These are phyloP conservation scores for Arthrobotrys sphaeroides DNA, from an alignment of 2,329 filamentous ascomycete genomes.

Conservation along the genomic window DNA sequence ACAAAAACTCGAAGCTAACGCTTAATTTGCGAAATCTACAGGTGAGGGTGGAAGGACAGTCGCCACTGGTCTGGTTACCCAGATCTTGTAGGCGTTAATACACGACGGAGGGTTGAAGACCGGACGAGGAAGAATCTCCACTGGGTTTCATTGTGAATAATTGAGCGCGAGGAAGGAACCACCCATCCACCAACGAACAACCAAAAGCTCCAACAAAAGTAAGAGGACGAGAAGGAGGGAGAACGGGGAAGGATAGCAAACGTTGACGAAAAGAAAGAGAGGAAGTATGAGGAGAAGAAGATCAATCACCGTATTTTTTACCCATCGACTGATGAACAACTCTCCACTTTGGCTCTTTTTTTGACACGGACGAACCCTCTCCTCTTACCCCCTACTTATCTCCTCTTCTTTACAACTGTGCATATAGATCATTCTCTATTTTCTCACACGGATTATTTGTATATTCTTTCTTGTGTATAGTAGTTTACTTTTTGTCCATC, in stretches of 20 bases:
- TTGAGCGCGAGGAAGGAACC: conserved; percentile 14
- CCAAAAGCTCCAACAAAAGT: background rate
- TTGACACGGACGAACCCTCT: background rate
- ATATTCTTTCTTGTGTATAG: conserved; percentile 46
- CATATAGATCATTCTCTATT: conserved; percentile 43
- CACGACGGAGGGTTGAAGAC: background rate
- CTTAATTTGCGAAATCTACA: conserved; percentile 15
- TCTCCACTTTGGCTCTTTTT: conserved; percentile 24
- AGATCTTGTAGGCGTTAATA: conserved; percentile 67
- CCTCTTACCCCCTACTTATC: conserved; percentile 1
- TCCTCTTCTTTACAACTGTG: conserved; percentile 8
- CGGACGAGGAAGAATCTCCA: conserved; percentile 1
- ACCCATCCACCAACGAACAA: background rate
- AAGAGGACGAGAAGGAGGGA: background rate
- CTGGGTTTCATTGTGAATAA: conserved; percentile 31
- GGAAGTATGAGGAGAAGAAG: background rate
- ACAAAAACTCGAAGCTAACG: conserved; percentile 18
- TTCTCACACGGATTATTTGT: conserved; percentile 1
- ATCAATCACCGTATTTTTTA: background rate
- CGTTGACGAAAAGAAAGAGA: background rate
- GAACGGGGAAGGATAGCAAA: background rate
- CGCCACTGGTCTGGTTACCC: conserved; percentile 82
- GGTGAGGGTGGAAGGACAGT: conserved; percentile 67
- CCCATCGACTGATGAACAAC: conserved; percentile 3
- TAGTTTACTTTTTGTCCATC: conserved; percentile 45